These are phyloP conservation scores for Torulaspora maleeae DNA, from an alignment of 805 yeast genomes.

Conservation along the genomic window DNA sequence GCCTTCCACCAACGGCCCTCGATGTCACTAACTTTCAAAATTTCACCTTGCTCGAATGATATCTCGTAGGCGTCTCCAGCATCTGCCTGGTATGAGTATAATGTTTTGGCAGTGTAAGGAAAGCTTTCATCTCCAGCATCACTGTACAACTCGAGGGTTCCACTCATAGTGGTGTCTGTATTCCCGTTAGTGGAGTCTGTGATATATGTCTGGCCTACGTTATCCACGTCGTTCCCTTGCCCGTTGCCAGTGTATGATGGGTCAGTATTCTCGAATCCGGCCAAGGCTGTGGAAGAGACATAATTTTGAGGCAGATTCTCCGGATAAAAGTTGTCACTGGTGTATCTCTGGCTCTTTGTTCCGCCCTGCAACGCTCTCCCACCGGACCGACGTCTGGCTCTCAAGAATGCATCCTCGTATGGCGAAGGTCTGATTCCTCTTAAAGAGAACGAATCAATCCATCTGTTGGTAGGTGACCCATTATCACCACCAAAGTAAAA, in stretches of 20 bases:
- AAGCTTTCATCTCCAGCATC: conserved; percentile 43
- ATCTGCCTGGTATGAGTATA: conserved; percentile 82
- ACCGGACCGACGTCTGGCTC: conserved; percentile 25
- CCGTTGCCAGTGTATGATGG: conserved; percentile 14
- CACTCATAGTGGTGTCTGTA: conserved; percentile 36
- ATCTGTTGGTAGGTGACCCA: conserved; percentile 79
- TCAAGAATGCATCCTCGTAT: conserved; percentile 25
- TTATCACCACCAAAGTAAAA: conserved; percentile 87
- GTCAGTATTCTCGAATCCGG: conserved; percentile 55
- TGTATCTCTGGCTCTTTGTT: conserved; percentile 13
- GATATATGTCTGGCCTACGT: conserved; percentile 23
- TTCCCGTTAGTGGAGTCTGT: conserved; percentile 31
- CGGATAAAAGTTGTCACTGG: conserved; percentile 13
- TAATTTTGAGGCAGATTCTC: conserved; percentile 31
- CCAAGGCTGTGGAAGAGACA: conserved; percentile 50
- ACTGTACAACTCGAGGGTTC: conserved; percentile 35
- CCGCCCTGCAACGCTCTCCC: conserved; percentile 12
- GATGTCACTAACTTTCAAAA: conserved; percentile 86
- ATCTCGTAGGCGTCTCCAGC: conserved; percentile 92
- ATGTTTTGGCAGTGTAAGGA: conserved; percentile 80
- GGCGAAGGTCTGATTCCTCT: conserved; percentile 43
- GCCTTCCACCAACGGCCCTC: conserved; percentile 99
- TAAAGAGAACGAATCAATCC: conserved; percentile 76
- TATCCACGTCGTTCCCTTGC: conserved; percentile 9
- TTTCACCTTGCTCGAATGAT: conserved; percentile 84